Evolutionary conservation across 768 basidiomycete species (phyloP).

Genomic region (Tulasnella sp.): DNA sequence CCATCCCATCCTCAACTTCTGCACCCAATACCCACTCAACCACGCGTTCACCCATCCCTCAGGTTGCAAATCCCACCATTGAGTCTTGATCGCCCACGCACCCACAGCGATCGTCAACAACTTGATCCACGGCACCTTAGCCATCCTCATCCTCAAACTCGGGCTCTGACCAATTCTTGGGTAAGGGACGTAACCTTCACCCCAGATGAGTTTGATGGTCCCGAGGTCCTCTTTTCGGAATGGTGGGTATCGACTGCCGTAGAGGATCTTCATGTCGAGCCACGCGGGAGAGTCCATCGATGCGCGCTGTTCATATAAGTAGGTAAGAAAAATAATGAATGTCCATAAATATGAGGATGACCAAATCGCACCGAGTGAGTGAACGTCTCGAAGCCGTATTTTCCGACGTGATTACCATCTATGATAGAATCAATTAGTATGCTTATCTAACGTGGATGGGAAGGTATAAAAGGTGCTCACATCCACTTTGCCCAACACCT

Average conservation of each 20-base stretch:
- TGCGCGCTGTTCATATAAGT: background rate
- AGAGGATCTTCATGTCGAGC: slow-evolving; percentile 33
- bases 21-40: background rate
- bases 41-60: background rate
- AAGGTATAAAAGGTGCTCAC: background rate
- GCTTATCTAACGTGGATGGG: background rate
- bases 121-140: background rate
- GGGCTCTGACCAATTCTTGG: background rate
- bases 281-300: slow-evolving; percentile 27
- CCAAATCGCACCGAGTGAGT: slow-evolving; percentile 44
- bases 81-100: background rate
- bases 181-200: background rate
- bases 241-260: slow-evolving; percentile 52
- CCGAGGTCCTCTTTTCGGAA: slow-evolving; percentile 29
- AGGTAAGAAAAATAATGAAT: background rate
- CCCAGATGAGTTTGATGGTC: background rate
- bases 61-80: background rate
- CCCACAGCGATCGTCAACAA: background rate
- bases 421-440: slow-evolving; percentile 20
- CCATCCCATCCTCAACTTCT: no score
- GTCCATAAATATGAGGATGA: slow-evolving; percentile 31
- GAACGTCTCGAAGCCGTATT: slow-evolving; percentile 47
- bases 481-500: slow-evolving; percentile 15
- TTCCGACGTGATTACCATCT: slow-evolving; percentile 46
- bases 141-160: background rate